Evolutionary conservation across 805 yeast genomes (phyloP), one percentile per base, ranked within the genome.

Genomic region (Nakazawaea wyomingensis): DNA sequence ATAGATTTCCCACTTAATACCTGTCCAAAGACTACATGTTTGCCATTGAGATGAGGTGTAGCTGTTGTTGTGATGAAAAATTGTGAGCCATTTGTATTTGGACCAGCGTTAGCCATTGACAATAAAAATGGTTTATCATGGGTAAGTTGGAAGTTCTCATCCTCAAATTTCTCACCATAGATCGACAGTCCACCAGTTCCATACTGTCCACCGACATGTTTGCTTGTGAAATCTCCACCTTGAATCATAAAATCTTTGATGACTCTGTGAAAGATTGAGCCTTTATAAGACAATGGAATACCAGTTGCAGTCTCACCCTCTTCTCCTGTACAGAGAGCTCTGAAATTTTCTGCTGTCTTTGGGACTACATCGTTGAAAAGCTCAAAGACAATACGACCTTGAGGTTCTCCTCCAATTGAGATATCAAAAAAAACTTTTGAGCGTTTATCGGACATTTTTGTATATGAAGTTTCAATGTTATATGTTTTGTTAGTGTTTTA

Each of bases 61-160:
- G 88, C 81, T 2, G 80, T 93, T 2, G 96, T 87, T 21, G 99
- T 91, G 55, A 91, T 80, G 62, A 91, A 91, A 55, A 88, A 93
- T 65, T 91, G 98, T 2, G 96, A 88, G 1, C 98, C 98, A 59
- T 93, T 93, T 38, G 98, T 91, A 61, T 82, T 80, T 46, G 96
- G 89, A 14, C 98, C 98, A 4, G 97, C 86, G 59, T 91, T 91
- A 45, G 99, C 98, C 98, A 91, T 93, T 6, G 96, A 86, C 53
- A 91, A 74, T 52, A 93, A 71, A 62, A 84, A 90, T 43, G 98
- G 98, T 55, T 74, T 74, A 50, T 81, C 88, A 60, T 91, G 98
- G 49, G 72, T 76, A 51, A 77, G 60, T 38, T 71, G 61, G 62
- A 93, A 91, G 63, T 83, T 84, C 63, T 91, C 99, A 60, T 91